These are phyloP conservation scores for Goffeauzyma gilvescens DNA, from an alignment of 768 basidiomycete species.

Conservation along the genomic window DNA sequence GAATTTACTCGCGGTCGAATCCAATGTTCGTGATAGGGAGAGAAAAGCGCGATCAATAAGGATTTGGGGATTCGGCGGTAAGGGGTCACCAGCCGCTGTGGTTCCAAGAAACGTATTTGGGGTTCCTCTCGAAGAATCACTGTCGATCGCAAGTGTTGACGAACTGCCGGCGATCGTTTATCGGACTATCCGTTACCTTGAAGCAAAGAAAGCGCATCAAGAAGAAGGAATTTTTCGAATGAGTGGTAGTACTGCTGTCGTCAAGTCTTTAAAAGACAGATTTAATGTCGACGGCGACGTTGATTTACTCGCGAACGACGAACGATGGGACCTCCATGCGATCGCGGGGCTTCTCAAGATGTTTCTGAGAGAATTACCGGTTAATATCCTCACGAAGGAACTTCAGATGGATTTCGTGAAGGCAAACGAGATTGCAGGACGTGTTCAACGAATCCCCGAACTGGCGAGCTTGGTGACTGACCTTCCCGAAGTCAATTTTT, in stretches of 20 bases:
- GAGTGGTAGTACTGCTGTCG: slow-evolving; percentile 83
- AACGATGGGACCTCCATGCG: slow-evolving; percentile 94
- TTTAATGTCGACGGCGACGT: slow-evolving; percentile 96
- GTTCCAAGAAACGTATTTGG: slow-evolving; percentile 58
- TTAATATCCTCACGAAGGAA: slow-evolving; percentile 77
- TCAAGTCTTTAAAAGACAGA: slow-evolving; percentile 76
- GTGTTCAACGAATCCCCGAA: slow-evolving; percentile 71
- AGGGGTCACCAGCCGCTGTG: slow-evolving; percentile 16
- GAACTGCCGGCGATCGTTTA: slow-evolving; percentile 86
- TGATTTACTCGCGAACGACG: slow-evolving; percentile 65
- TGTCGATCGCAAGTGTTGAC: slow-evolving; percentile 73
- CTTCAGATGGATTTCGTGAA: slow-evolving; percentile 75
- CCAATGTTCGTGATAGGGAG: slow-evolving; percentile 42
- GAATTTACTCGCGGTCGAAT: slow-evolving; percentile 11
- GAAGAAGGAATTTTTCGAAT: slow-evolving; percentile 97
- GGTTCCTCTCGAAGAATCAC: slow-evolving; percentile 64
- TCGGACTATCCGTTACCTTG: slow-evolving; percentile 84
- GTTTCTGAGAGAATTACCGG: slow-evolving; percentile 80
- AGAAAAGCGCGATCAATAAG: slow-evolving; percentile 81
- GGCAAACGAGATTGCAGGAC: slow-evolving; percentile 80
- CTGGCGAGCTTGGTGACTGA: slow-evolving; percentile 67
- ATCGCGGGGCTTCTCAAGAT: slow-evolving; percentile 86
- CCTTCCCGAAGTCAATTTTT: slow-evolving; percentile 82
- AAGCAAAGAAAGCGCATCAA: slow-evolving; percentile 78
- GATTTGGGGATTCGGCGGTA: slow-evolving; percentile 80